Base-by-base conservation (phyloP, 2,329 filamentous ascomycete genomes). In the Pestalotiopsis sp. region DNA sequence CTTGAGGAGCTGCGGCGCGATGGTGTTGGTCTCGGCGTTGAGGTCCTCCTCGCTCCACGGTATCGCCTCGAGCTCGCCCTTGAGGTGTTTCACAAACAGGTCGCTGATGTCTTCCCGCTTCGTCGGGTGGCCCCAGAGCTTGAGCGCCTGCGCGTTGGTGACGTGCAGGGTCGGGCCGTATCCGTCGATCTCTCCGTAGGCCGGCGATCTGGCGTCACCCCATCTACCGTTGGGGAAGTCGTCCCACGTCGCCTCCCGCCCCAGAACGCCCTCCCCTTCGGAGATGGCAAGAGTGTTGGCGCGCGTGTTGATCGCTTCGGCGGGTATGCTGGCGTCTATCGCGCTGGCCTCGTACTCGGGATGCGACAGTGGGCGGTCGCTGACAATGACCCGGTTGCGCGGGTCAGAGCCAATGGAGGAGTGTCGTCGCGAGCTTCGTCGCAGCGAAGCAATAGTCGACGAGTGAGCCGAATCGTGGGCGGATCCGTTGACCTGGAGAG, bases 161-260 rank as follows among this genome's bases (percentile, higher is more conserved):
- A 98, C 93, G 82, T 98, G 96, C 52, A 99, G 85, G 68, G 92
- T 96, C n/a, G 97, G 94, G 12, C 96, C 96, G 78, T 98, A 98
- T n/a, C 95, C 95, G 77, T 98, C 95, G 69, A 98, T 98, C 80
- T 98, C 94, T 75, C 95, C 95, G 77, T 97, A 98, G 0, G 95
- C 95, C 1, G 94, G 94, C 2, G 94, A 97, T 65, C 95, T 89
- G 4, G 95, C 93, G 76, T 98, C 95, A 77, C 95, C 95, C 90
- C 95, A 98, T 67, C 95, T 90, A 36, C 95, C 96, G 83, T 98
- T 98, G 71, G 95, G 95, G 80, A 94, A 99, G 77, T 99, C 96
- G 76, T 99, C 96, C 96, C 96, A 99, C 0, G 96, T 99, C 41
- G 96, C 96, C 84, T 98, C 95, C 64, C 96, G 88, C 12, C 95